Base-by-base conservation (phyloP, 805 yeast genomes). In the Lachancea kluyveri region DNA sequence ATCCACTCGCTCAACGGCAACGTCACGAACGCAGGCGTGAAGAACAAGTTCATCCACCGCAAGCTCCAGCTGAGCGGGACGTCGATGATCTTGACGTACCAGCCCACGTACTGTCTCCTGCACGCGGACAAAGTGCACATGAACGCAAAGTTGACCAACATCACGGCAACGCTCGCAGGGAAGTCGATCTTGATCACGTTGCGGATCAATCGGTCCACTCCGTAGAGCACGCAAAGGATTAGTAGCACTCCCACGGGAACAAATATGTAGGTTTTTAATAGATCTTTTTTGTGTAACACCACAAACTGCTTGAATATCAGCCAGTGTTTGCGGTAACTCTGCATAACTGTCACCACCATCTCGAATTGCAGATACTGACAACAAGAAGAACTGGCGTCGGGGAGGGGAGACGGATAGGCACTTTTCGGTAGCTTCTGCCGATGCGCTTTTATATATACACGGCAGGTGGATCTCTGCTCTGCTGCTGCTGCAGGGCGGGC, bases 41-140 rank as follows among this genome's bases (percentile, higher is more conserved):
- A 83, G 49, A 77, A 80, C 5, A 79, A 68, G 50, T 79, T 80
- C 57, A 83, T 83, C 90, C 92, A 82, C 34, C 79, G 66, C 30
- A 82, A 62, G 2, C 79, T 41, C 65, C 52, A 80, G 79, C 39
- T 80, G 79, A 60, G 72, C 70, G 10, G 85, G 73, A n/a, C 70
- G 29, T 77, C 75, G 29, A 77, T 45, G 10, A 43, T 28, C 22
- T 37, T 28, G 21, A 45, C 35, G 24, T 41, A 42, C 11, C 28
- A 17, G 6, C 41, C 46, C 4, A 36, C 37, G 24, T 33, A 43
- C 4, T 39, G 36, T 21, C 31, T 39, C 15, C 36, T 40, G 33
- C 40, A 33, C 17, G 41, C 37, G 8, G 45, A 35, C 16, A 45
- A 20, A 8, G 26, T 12, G 30, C 47, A 39, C 44, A 45, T 40